Evolutionary conservation across 257 asterid genomes (phyloP).

Genomic region (Solanum bulbocastanum): DNA sequence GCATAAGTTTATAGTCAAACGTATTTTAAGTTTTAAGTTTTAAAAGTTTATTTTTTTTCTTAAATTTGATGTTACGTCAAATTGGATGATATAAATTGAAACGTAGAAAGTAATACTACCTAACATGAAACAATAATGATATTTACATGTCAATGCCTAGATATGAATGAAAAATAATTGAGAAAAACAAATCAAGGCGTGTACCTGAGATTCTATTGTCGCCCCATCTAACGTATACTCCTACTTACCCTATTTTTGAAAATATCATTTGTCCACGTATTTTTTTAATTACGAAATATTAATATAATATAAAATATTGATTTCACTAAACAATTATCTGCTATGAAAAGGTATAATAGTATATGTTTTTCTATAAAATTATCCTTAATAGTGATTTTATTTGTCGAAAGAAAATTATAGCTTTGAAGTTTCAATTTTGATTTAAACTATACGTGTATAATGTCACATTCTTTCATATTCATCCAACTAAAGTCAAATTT

Average conservation of each 20-base stretch:
- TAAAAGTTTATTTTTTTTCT: no score
- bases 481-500: neutral
- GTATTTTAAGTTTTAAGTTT: no score
- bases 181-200: conserved; percentile 6
- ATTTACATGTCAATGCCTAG: conserved; percentile 6
- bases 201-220: conserved; percentile 13
- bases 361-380: neutral
- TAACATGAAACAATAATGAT: neutral
- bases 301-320: neutral
- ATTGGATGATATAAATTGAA: no score
- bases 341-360: neutral
- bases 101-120: no score
- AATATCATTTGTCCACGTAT: neutral
- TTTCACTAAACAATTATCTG: neutral
- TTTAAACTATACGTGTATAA: neutral
- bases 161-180: neutral
- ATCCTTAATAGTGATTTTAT: neutral
- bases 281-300: neutral
- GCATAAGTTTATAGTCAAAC: no score
- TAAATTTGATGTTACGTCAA: no score
- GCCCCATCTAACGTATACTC: neutral
- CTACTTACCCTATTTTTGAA: neutral
- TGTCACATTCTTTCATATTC: neutral
- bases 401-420: neutral
- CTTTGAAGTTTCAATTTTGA: neutral